phyloP scores from a whole-genome alignment of 495 filamentous ascomycete genomes.

The Patellaria atrata region DNA sequence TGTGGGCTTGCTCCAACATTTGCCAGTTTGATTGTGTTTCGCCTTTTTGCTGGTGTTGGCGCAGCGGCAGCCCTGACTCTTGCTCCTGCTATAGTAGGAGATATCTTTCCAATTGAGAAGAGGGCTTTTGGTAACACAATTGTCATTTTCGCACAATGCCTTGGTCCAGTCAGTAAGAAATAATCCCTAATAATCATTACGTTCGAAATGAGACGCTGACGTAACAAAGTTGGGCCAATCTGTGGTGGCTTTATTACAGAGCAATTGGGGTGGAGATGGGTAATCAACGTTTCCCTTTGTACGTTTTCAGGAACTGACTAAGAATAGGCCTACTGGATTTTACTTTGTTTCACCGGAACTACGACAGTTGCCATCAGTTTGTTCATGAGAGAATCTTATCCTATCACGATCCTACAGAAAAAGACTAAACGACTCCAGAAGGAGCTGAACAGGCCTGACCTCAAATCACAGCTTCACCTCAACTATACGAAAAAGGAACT shows the following conservation, averaged over 20 bases:
- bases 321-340: conserved; percentile 9
- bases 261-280: conserved; percentile 15
- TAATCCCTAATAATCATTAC: neutral
- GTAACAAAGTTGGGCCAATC: conserved; percentile 10
- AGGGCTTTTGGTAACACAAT: conserved; percentile 9
- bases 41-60: conserved; percentile 12
- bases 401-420: conserved; percentile 9
- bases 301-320: neutral
- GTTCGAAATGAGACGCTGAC: neutral
- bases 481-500: conserved; percentile 6
- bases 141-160: conserved; percentile 10
- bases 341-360: conserved; percentile 9
- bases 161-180: conserved; percentile 9
- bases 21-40: conserved; percentile 12
- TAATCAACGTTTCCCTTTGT: neutral
- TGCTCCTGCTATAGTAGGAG: conserved; percentile 9
- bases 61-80: conserved; percentile 14
- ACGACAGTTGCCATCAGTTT: conserved; percentile 10
- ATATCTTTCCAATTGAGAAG: conserved; percentile 11
- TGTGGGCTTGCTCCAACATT: conserved; percentile 11
- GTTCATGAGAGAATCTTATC: conserved; percentile 13
- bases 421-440: conserved; percentile 13
- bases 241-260: conserved; percentile 14
- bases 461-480: conserved; percentile 13
- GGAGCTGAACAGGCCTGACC: conserved; percentile 8